These are phyloP conservation scores for Plantago major DNA, from an alignment of 257 asterid genomes.

Conservation along the genomic window DNA sequence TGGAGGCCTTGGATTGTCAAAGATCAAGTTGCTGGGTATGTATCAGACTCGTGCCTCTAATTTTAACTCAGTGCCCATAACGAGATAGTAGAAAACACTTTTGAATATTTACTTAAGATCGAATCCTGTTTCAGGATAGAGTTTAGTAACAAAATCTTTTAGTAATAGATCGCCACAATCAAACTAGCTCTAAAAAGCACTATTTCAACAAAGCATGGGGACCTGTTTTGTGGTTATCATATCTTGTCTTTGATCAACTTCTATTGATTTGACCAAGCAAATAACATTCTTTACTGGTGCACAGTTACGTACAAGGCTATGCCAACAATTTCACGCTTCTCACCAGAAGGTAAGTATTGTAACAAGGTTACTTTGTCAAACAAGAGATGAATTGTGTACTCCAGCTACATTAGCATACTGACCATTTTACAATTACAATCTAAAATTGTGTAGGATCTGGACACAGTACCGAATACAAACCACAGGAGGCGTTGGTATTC, in stretches of 20 bases:
- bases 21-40: conserved; percentile 81
- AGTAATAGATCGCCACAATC: too few relatives aligned
- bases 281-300: neutral
- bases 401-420: neutral
- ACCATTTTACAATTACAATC: neutral
- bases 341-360: conserved; percentile 55
- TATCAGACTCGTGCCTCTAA: neutral
- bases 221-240: too few relatives aligned
- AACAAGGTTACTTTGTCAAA: neutral
- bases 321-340: conserved; percentile 74
- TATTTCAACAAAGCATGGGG: too few relatives aligned
- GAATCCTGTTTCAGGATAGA: too few relatives aligned
- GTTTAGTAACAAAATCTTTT: too few relatives aligned
- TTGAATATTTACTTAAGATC: too few relatives aligned
- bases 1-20: conserved; percentile 86
- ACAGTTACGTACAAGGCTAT: conserved; percentile 74
- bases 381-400: neutral
- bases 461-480: conserved; percentile 92
- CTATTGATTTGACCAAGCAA: neutral
- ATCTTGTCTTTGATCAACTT: too few relatives aligned
- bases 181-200: too few relatives aligned
- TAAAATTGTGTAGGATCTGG: conserved; percentile 61
- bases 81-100: too few relatives aligned
- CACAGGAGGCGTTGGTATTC: conserved; percentile 71
- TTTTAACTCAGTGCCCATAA: neutral